Base-by-base conservation (phyloP, 371 early-diverging fungal genomes). In the Mucor velutinosus region DNA sequence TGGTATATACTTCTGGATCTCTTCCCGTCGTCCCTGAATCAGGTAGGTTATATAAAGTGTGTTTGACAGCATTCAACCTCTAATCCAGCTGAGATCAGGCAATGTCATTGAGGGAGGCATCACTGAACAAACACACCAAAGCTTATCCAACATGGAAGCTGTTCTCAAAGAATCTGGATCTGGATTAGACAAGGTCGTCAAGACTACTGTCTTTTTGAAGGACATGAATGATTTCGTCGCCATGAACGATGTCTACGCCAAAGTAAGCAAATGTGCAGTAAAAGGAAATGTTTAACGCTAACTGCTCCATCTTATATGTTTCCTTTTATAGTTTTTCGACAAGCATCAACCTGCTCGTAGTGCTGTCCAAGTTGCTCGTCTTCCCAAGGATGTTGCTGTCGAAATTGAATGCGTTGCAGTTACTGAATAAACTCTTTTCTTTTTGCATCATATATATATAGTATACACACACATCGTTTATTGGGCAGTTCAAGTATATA, bases 151-250 rank as follows among this genome's bases (percentile, higher is more conserved):
- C 82, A 70, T 97, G 58, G 69, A 76, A 62, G 90, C 88, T 11
- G 90, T 97, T 14, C 79, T 97, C 25, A 81, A 89, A 70, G 95
- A 87, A 2, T 82, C 94, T 43, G 88, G 90, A 43, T 89, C 94
- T 49, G 78, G 85, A 61, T 77, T 97, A 14, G 79, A 91, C 56
- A 83, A 91, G 57, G 92, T 95, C 12, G 89, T 95, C 80, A 97
- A 97, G 86, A 94, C 94, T 43, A 96, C 95, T 25, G 96, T 96
- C 39, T 97, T 94, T 79, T 79, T 97, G 59, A 91, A 92, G 83
- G 90, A 93, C 66, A 90, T 94, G 88, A 92, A 94, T 74, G 92
- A 95, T 76, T 97, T 95, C 80, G 87, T 74, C 10, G 83, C 86
- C 12, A 90, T 97, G 89, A 97, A 97, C 78, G 87, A 90, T 67